Base-by-base conservation (phyloP, 139 green algal species). In the Micractinium conductrix region DNA sequence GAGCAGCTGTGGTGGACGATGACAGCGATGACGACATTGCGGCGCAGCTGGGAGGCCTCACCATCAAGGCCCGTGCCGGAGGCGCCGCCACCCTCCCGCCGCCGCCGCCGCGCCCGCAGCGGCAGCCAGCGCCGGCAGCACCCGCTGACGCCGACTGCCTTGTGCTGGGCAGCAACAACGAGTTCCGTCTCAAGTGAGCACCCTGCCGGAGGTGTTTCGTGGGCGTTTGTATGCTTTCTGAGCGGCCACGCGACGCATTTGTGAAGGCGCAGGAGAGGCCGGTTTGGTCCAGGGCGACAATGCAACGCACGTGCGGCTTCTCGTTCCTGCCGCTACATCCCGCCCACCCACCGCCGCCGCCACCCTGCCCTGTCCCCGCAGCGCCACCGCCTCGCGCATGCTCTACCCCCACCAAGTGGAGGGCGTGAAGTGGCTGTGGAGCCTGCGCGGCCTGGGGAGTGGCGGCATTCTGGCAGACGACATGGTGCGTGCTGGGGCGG, bases 341-440 rank as follows among this genome's bases (percentile, higher is more conserved):
- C n/a, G n/a, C n/a, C n/a, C n/a, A n/a, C n/a, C 30, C 65, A 72
- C 63, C 26, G 10, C 40, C 24, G 22, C 69, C 40, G 19, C 33
- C 21, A 4, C 24, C 24, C 70, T 10, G 12, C 9, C 0, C 45
- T 21, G 45, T 30, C 76, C 2, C 55, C 55, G 22, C 50, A 73
- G 35, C 16, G 28, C 70, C 40, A 37, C 43, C 10, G 53, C 94
- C 1, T 84, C 86, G 17, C 67, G 24, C 33, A 89, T 86, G 83
- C 87, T 97, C 50, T 97, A 95, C 87, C 85, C 89, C 2, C 92
- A 97, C 63, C 92, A 95, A 82, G 70, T 94, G 6, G 85, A 95
- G 17, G 96, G 95, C 6, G 86, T 99, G 4, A 80, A 84, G 50
- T 99, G 96, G 96, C 86, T 99, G 87, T 95, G 90, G 88, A 86